Evolutionary conservation across 2,329 filamentous ascomycete species (phyloP), one percentile per base, ranked within the genome.

Genomic region (Xylariaceae sp.): DNA sequence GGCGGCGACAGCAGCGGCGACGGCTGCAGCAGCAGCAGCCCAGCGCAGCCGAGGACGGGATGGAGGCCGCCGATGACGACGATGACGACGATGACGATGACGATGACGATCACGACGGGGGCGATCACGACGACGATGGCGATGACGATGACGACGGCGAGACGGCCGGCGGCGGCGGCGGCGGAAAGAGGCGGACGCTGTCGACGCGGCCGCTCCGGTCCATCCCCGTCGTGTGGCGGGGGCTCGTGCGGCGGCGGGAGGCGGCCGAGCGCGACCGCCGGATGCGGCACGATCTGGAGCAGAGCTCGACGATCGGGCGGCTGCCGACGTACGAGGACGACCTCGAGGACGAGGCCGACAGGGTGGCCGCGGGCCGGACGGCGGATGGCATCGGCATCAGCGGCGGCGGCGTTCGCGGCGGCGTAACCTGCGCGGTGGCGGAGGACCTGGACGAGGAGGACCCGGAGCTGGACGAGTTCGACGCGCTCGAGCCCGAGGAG

Each of bases 201-300:
- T 58, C 60, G 3, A 60, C 61, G 3, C 59, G 69, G 37, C 77
- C 74, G 19, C 65, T 85, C 10, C 77, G 73, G 39, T 71, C 76
- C 18, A 75, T 93, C 40, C 83, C 86, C 26, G 65, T 96, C 2
- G 67, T 94, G 5, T 95, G 87, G 68, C 75, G 92, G 1, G 80
- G 80, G 1, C 64, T 94, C 5, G 69, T 88, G 8, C 77, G 79
- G 21, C 67, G 75, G 36, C 71, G 86, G 19, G 75, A 83, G 44
- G 77, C 84, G 50, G 76, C 72, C 14, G 81, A 90, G 55, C 70
- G 75, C 15, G 80, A 88, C 35, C 60, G 72, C 5, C 63, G 75
- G 37, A 78, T 80, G 68, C 67, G 75, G 30, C 67, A 78, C 36
- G 76, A 83, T 46, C 60, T 88, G 12, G 72, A 82, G 42, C 73